A percentile compares a stretch with the other conserved stretches of the same genome.
Evolutionary conservation across 768 basidiomycete species (phyloP).

Genomic region (Boletus fagicola): DNA sequence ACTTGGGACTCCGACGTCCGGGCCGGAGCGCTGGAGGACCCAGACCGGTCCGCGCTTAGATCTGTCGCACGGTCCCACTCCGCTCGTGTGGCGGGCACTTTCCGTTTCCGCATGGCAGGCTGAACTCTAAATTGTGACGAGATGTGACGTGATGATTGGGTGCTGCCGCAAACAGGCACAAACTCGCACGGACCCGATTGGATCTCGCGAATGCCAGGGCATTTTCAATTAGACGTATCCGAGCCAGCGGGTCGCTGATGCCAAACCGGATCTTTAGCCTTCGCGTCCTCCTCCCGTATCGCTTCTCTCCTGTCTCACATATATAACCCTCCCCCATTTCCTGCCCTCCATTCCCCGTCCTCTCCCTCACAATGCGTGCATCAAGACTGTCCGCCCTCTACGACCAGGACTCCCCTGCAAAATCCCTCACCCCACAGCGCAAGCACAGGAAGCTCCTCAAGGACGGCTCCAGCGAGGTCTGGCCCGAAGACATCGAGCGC

Average conservation of each 20-base stretch:
- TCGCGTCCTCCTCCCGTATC: constrained; percentile 24
- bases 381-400: constrained; percentile 19
- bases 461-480: constrained; percentile 75
- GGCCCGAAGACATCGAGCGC: constrained; percentile 77
- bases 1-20: constrained; percentile 7
- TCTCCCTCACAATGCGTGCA: constrained; percentile 26
- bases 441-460: constrained; percentile 85
- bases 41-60: constrained; percentile 1
- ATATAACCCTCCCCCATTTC: constrained; percentile 32
- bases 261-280: constrained; percentile 50
- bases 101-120: constrained; percentile 41
- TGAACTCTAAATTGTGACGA: constrained; percentile 26
- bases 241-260: constrained; percentile 24
- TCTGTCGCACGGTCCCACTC: constrained; percentile 36
- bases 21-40: constrained; percentile 7
- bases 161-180: constrained; percentile 9
- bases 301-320: constrained; percentile 27
- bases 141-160: constrained; percentile 12
- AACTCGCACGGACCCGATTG: constrained; percentile 27
- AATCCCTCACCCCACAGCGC: constrained; percentile 60
- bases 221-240: constrained; percentile 34
- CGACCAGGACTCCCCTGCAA: constrained; percentile 19
- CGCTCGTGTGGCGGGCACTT: constrained; percentile 47
- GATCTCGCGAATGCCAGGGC: constrained; percentile 31
- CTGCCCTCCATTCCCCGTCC: constrained; percentile 7